Evolutionary conservation across 257 asterid species (phyloP).

Genomic region (Forsythia suspensa): DNA sequence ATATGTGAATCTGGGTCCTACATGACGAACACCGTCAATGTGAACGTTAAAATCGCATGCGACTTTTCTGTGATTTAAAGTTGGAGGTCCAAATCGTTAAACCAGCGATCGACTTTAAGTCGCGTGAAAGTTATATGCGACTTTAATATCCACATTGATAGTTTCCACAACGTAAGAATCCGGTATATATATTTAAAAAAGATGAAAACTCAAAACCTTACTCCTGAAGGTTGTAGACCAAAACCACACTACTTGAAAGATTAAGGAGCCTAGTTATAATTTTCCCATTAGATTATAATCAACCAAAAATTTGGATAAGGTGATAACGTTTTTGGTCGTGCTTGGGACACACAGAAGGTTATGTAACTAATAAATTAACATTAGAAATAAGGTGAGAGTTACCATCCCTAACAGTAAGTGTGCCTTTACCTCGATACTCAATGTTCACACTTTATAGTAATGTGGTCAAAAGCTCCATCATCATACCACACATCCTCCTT

Average conservation of each 20-base stretch:
- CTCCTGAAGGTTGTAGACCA: background rate
- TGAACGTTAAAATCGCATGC: no score
- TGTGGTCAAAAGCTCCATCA: background rate
- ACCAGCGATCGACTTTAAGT: no score
- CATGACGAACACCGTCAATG: background rate
- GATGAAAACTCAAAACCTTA: background rate
- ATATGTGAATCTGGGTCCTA: background rate
- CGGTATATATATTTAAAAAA: no score
- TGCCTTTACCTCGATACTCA: background rate
- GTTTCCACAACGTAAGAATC: no score
- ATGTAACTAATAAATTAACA: background rate
- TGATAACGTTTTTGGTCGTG: background rate
- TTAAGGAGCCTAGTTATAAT: background rate
- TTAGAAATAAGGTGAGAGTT: background rate
- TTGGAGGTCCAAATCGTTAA: no score
- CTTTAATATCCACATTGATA: no score
- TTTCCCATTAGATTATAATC: background rate
- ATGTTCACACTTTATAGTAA: background rate
- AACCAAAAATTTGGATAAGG: background rate
- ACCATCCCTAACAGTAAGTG: background rate
- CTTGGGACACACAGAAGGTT: background rate
- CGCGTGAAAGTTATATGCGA: no score
- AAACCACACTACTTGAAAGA: background rate
- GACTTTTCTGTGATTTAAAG: background rate
- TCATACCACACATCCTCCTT: background rate